Evolutionary conservation across 108 stramenopile species (phyloP), one percentile per base, ranked within the genome.

Genomic region (Parmales sp.): DNA sequence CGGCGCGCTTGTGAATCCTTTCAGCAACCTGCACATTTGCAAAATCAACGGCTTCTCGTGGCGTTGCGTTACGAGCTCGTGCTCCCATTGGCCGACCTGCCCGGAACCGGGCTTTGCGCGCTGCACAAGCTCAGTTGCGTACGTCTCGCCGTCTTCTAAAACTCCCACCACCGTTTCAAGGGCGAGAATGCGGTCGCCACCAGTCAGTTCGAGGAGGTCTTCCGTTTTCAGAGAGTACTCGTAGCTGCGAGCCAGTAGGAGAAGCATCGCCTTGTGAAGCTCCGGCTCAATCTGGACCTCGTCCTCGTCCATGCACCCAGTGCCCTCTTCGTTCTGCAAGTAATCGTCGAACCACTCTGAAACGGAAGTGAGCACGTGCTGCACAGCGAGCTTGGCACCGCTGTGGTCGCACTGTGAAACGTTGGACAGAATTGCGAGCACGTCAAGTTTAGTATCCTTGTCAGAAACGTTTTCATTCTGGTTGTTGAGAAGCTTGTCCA

Each of bases 301-400:
- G 37, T 16, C 37, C 1, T 31, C 37, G 29, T 60, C 7, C 3
- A 1, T 16, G 54, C 64, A 67, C 54, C 4, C 67, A 45, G 16
- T 63, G 16, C 64, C 45, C 44, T 80, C 78, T 45, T 80, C 76
- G 13, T 34, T 29, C 0, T 26, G 43, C n/a, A 82, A 65, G 63
- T 82, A 82, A 6, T 75, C 73, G 20, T 82, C 81, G 37, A 82
- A 80, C 79, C 79, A 82, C 49, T 76, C 77, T 54, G 66, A 75
- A 1, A 82, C 72, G 9, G 74, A 69, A 6, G 73, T 45, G 0
- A 82, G 48, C 31, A 65, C 67, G 16, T 29, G 23, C 39, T 72
- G 26, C 22, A 82, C 71, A 38, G 66, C 74, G 26, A 77, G 68
- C 8, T 64, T 69, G 11, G 71, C 26, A 0, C 54, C 45, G 23